These are phyloP conservation scores for Trichoderma afroharzianum DNA, from an alignment of 2,329 filamentous ascomycete genomes.

Conservation along the genomic window DNA sequence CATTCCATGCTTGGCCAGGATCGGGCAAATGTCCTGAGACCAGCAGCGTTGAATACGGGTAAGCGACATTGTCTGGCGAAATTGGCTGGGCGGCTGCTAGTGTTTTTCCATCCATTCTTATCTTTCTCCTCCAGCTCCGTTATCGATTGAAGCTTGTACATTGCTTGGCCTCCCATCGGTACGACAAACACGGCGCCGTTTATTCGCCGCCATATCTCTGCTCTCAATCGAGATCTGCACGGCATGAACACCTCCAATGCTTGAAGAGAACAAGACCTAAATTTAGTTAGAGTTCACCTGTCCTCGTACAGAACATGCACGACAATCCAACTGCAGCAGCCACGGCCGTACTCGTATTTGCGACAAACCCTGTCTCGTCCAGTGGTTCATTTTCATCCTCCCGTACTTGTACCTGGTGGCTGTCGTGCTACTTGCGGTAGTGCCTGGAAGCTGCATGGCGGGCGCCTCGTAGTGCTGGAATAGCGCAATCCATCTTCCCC, in stretches of 20 bases:
- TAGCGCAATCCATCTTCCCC: not conserved
- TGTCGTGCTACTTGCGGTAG: slow-evolving; percentile 3
- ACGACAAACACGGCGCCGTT: not conserved
- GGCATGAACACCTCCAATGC: not conserved
- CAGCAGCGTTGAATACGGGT: not conserved
- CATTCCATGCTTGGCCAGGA: not conserved
- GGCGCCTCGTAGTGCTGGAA: not conserved
- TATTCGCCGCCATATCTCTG: not conserved
- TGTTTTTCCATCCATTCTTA: not conserved
- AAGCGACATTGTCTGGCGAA: slow-evolving; percentile 14
- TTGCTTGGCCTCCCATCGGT: not conserved
- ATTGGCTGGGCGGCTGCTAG: not conserved
- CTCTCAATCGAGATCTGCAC: not conserved
- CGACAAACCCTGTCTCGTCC: slow-evolving; percentile 1
- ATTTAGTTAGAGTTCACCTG: not conserved
- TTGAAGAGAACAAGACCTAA: not conserved
- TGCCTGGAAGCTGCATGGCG: slow-evolving; percentile 7
- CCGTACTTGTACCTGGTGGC: slow-evolving; percentile 1
- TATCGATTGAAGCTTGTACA: not conserved
- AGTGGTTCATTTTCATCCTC: not conserved
- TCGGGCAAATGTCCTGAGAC: slow-evolving; percentile 8
- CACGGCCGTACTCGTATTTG: slow-evolving; percentile 14
- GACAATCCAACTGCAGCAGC: not conserved
- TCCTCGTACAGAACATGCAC: not conserved
- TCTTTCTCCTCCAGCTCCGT: not conserved